Conservation (phyloP, 345 rosid species). For the Abelmoschus esculentus region DNA sequence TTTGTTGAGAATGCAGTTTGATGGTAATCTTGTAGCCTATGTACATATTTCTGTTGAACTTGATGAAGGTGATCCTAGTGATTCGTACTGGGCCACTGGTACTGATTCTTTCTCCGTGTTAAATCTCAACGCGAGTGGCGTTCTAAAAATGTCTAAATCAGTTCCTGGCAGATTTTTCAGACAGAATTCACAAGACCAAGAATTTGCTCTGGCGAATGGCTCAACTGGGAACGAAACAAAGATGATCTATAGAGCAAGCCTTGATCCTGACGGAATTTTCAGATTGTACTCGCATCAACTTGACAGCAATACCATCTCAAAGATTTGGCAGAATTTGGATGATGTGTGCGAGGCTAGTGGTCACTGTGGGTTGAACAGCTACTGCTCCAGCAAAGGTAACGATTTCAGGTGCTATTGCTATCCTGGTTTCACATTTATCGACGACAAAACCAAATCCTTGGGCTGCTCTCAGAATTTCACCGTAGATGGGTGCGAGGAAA, state of each 20-base stretch:
- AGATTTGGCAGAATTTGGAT: background rate
- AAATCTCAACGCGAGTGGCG: conserved; percentile 12
- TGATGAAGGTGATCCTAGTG: background rate
- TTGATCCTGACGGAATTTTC: conserved; percentile 26
- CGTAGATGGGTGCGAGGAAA: background rate
- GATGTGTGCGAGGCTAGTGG: conserved; percentile 2
- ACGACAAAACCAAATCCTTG: background rate
- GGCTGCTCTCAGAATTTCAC: conserved; percentile 23
- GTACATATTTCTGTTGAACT: conserved; percentile 5
- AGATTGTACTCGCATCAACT: conserved; percentile 12
- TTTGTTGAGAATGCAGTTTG: background rate
- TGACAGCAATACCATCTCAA: conserved; percentile 3
- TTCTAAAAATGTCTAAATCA: background rate
- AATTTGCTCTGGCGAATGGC: background rate
- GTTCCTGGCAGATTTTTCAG: too few relatives aligned
- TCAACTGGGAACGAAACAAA: background rate
- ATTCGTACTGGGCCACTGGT: background rate
- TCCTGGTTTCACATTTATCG: conserved; percentile 13
- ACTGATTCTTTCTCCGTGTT: background rate
- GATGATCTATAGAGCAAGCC: conserved; percentile 15
- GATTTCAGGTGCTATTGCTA: conserved; percentile 17
- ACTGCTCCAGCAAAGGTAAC: conserved; percentile 11
- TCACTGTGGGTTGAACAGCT: conserved; percentile 27
- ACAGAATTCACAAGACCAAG: too few relatives aligned
- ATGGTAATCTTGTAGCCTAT: conserved; percentile 17